Conservation (phyloP, 2,329 filamentous ascomycete species). For the Tympanopsis confertula region DNA sequence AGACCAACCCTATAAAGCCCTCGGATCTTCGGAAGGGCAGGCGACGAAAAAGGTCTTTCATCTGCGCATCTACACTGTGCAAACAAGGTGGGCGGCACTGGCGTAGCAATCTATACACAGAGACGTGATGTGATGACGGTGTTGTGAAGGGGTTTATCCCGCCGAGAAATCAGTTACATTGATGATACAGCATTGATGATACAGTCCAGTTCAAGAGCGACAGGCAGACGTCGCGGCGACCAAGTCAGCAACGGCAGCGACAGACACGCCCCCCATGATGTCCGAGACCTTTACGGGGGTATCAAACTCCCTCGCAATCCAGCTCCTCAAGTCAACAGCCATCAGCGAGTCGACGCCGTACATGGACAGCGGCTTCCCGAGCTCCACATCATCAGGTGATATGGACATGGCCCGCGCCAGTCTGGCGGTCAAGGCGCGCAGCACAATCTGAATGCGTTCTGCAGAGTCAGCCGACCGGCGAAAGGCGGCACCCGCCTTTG, state of each 20-base stretch:
- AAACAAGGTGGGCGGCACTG: too few relatives aligned
- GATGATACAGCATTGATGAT: too few relatives aligned
- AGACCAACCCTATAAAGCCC: too few relatives aligned
- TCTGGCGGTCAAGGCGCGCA: conserved; percentile 12
- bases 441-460: conserved; percentile 7
- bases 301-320: conserved; percentile 21
- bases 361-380: conserved; percentile 13
- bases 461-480: background rate
- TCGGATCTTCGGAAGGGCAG: too few relatives aligned
- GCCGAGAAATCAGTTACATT: too few relatives aligned
- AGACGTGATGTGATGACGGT: too few relatives aligned
- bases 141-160: too few relatives aligned
- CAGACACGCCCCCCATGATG: conserved; percentile 13
- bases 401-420: conserved; percentile 19
- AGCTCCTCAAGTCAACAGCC: conserved; percentile 29
- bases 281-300: conserved; percentile 22
- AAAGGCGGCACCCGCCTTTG: conserved; percentile 4
- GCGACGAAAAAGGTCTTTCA: too few relatives aligned
- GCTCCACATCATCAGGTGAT: conserved; percentile 14
- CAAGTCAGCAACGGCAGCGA: background rate
- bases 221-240: background rate
- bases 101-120: too few relatives aligned
- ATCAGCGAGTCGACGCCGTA: conserved; percentile 28
- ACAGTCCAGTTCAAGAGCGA: too few relatives aligned
- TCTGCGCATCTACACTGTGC: too few relatives aligned